phyloP scores from a whole-genome alignment of 805 yeast species.

The Starmerella khaoyaiensis region DNA sequence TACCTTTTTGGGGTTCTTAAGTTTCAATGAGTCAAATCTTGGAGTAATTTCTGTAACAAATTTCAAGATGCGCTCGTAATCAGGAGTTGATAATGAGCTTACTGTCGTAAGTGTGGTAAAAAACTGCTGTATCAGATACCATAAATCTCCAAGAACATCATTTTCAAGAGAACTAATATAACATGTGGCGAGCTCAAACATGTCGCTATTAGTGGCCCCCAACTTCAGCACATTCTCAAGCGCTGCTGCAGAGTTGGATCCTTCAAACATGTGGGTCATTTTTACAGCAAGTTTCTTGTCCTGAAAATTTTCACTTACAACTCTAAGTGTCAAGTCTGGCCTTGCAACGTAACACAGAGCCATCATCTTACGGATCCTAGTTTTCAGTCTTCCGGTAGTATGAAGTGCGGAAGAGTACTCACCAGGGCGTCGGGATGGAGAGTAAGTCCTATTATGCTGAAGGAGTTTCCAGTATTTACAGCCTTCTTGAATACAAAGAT shows the following conservation, averaged over 20 bases:
- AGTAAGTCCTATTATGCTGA: conserved; percentile 9
- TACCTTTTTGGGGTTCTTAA: conserved; percentile 28
- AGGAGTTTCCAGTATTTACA: conserved; percentile 20
- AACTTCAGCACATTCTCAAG: conserved; percentile 15
- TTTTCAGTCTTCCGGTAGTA: conserved; percentile 22
- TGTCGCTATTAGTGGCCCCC: conserved; percentile 3
- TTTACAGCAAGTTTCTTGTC: conserved; percentile 15
- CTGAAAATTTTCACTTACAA: conserved; percentile 6
- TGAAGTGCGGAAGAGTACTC: conserved; percentile 16
- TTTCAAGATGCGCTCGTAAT: background rate
- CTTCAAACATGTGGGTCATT: conserved; percentile 22
- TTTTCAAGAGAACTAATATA: conserved; percentile 57
- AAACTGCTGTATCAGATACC: conserved; percentile 45
- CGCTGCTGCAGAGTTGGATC: conserved; percentile 15
- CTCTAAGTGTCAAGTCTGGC: conserved; percentile 17
- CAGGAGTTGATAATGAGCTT: conserved; percentile 21
- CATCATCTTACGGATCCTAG: conserved; percentile 23
- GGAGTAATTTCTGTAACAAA: conserved; percentile 11
- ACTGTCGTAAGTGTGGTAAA: conserved; percentile 45
- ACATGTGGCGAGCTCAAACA: conserved; percentile 37
- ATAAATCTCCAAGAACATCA: conserved; percentile 71
- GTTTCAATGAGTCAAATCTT: conserved; percentile 7
- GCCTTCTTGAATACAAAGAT: conserved; percentile 13
- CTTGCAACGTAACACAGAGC: conserved; percentile 16
- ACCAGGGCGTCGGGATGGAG: background rate